Evolutionary conservation across 1,284 basidiomycete genomes (phyloP), one percentile per base, ranked within the genome.

Genomic region (Cryptococcus floricola): DNA sequence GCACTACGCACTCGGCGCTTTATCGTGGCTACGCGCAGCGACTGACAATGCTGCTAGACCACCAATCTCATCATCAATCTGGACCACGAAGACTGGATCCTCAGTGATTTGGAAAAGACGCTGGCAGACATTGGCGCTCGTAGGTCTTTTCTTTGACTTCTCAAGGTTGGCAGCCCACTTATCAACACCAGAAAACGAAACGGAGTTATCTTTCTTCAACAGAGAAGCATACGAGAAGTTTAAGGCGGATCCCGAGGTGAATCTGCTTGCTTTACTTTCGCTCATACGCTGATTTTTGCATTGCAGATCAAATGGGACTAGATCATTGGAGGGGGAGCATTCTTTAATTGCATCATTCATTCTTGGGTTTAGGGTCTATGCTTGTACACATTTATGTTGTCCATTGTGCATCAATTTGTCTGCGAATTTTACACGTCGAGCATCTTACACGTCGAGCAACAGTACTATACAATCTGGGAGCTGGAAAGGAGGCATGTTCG

Each of bases 61-160:
- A 88, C 87, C 31, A 95, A 96, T 78, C 81, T 96, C 34, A 95
- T 96, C 74, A 94, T 97, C 69, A 96, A 97, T 75, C 81, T 96
- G 54, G 91, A 95, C 70, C 83, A 93, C 67, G 92, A 96, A 63
- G 90, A 95, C 39, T 93, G 91, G 89, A 89, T 95, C 63, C 77
- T 93, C 37, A 34, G 31, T 34, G 77, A 92, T 62, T 85, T 86
- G 39, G 73, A 72, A 13, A 83, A 82, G 69, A 81, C 79, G 1
- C 80, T 97, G 18, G 83, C 80, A 2, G 83, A 86, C 5, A 76
- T 83, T 27, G 89, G 87, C 13, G 84, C 92, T 56, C 88, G 92
- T 92, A 57, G 62, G 85, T 77, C 37, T 16, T 34, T 1, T 37
- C 19, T n/a, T 38, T 14, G 3, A 18, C 27, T 34, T 39, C 31